Evolutionary conservation across 2,329 filamentous ascomycete genomes (phyloP), one percentile per base, ranked within the genome.

Genomic region (Torrubiellomyces zombiae): DNA sequence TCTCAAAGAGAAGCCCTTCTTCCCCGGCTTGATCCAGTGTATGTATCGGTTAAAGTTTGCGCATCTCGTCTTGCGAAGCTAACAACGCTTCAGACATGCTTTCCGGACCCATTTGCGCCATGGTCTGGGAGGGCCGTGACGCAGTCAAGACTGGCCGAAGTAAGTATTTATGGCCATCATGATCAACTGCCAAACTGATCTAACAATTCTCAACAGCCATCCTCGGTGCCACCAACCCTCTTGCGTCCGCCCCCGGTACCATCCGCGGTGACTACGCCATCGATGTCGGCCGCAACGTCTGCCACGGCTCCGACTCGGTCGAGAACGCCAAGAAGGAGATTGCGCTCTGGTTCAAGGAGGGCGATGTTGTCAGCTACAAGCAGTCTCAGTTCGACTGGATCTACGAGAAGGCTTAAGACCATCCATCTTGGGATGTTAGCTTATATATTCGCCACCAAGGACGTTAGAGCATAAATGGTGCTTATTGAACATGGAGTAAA

Each of bases 301-400:
- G 86, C 80, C 89, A 98, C 75, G 89, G 89, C 56, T 94, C 83
- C 60, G 89, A 98, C 72, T 75, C 69, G 55, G 86, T 98, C 60
- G 89, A 98, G 75, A 93, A 73, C 67, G 89, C 89, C 62, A 73
- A 95, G 78, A 94, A 95, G 80, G 89, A 98, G 71, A 98, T 98
- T 55, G 77, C 76, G 49, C 75, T 95, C 54, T 98, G 89, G 89
- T 98, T 98, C 79, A 75, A 78, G 61, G 65, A 79, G 43, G 74
- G 72, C 43, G 89, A 95, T 60, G 54, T 93, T 50, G 60, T 82
- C 60, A 67, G 53, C 61, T 95, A 79, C 73, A 86, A 89, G 71
- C 64, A 66, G 42, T 66, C 79, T 53, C 69, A 80, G 63, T 70
- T 78, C 61, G 72, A 79, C 67, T 95, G 89, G 89, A 67, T 95